Percentiles rank a stretch among this genome's conserved stretches.
phyloP scores from a whole-genome alignment of 2,329 filamentous ascomycete genomes.

The Thielaviopsis punctulata region DNA sequence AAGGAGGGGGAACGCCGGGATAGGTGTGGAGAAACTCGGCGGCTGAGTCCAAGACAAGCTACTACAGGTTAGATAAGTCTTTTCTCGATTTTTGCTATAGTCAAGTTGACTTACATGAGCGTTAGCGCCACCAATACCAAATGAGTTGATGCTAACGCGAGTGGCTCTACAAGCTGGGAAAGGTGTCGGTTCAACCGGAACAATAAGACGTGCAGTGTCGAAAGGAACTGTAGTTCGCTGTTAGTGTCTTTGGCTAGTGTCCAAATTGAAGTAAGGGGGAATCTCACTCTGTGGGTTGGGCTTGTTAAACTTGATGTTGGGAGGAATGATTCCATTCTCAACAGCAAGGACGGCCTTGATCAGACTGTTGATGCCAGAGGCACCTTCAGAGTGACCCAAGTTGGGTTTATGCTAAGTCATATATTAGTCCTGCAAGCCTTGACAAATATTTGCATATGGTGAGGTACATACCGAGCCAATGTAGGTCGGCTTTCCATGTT shows the following conservation, averaged over 20 bases:
- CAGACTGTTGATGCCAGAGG: slow-evolving; percentile 31
- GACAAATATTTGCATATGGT: not conserved
- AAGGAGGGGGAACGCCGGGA: not conserved
- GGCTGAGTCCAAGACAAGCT: not conserved
- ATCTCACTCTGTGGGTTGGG: slow-evolving; percentile 27
- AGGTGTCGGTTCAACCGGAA: slow-evolving; percentile 16
- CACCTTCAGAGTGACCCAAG: slow-evolving; percentile 34
- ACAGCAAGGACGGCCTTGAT: slow-evolving; percentile 36
- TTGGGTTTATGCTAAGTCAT: slow-evolving; percentile 26
- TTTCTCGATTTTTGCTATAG: not conserved
- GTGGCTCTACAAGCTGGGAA: slow-evolving; percentile 32
- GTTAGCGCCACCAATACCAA: slow-evolving; percentile 30
- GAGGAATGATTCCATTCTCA: slow-evolving; percentile 31
- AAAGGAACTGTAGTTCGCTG: not conserved
- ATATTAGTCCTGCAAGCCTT: not conserved
- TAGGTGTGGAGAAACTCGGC: not conserved
- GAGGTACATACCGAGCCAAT: slow-evolving; percentile 22
- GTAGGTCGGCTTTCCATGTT: slow-evolving; percentile 15
- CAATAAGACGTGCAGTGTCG: not conserved
- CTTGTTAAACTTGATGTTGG: slow-evolving; percentile 32
- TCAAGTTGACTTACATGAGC: slow-evolving; percentile 18
- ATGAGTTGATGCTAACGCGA: slow-evolving; percentile 30
- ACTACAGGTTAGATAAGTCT: not conserved
- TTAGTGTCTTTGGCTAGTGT: not conserved
- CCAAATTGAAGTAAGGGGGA: not conserved